phyloP scores from a whole-genome alignment of 2,329 filamentous ascomycete species.

The Beauveria rudraprayagi region DNA sequence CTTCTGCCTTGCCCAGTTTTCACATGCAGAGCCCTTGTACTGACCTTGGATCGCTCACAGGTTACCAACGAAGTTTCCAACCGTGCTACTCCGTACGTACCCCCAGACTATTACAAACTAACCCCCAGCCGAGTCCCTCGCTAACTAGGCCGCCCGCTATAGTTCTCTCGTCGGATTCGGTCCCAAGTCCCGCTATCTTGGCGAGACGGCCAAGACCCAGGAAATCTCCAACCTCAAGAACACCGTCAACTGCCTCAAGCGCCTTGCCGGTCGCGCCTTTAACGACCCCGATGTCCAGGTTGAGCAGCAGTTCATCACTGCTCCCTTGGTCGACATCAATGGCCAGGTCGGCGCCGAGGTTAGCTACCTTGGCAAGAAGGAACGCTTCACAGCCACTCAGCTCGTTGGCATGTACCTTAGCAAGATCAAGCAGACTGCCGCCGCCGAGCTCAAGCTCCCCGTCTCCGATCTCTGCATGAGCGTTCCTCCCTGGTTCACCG shows the following conservation, averaged over 20 bases:
- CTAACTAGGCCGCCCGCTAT: constrained; percentile 15
- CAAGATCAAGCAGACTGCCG: constrained; percentile 85
- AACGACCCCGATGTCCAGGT: constrained; percentile 87
- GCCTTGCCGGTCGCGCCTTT: constrained; percentile 78
- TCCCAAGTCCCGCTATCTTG: constrained; percentile 86
- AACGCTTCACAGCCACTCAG: constrained; percentile 90
- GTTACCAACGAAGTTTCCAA: constrained; percentile 99
- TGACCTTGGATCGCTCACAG: constrained; percentile 34
- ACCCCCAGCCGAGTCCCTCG: background rate
- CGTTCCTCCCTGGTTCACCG: constrained; percentile 95
- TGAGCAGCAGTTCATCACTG: constrained; percentile 86
- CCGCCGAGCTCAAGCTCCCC: constrained; percentile 79
- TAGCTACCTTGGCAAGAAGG: constrained; percentile 86
- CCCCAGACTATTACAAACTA: constrained; percentile 1
- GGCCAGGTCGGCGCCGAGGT: constrained; percentile 95
- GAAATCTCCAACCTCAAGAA: constrained; percentile 99
- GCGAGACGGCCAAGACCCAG: constrained; percentile 94
- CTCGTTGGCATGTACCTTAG: constrained; percentile 90
- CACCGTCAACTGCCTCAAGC: constrained; percentile 88
- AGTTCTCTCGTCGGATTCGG: constrained; percentile 94
- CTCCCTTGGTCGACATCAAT: constrained; percentile 78
- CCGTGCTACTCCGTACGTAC: constrained; percentile 87
- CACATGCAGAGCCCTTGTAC: background rate
- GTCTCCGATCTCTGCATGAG: constrained; percentile 92
- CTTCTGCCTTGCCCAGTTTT: background rate